Conservation (phyloP, 805 yeast genomes). For the Candida tibetensis region DNA sequence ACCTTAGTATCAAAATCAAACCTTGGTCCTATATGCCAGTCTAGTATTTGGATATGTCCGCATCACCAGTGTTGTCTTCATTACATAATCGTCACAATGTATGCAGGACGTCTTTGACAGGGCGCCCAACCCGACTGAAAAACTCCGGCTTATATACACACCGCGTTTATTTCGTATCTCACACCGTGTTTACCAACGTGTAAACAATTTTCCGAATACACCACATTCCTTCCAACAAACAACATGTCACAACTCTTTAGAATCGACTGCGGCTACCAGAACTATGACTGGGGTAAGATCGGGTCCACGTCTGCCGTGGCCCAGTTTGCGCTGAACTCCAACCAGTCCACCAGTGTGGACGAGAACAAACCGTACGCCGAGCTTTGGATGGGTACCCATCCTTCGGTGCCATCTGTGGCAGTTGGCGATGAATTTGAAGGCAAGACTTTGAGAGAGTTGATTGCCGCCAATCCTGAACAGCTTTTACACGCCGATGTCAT, state of each 20-base stretch:
- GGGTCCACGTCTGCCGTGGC: constrained; percentile 90
- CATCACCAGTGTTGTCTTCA: too few species aligned
- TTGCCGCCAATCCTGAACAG: constrained; percentile 55
- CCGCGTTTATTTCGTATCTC: not conserved
- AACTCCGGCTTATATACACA: not conserved
- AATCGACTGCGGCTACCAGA: constrained; percentile 62
- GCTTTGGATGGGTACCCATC: constrained; percentile 99
- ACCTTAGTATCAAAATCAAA: too few species aligned
- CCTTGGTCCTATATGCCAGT: too few species aligned
- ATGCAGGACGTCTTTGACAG: too few species aligned
- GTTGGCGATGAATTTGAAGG: constrained; percentile 41
- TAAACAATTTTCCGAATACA: too few species aligned
- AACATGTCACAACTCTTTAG: constrained; percentile 33
- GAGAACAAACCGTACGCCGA: constrained; percentile 90
- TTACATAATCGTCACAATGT: too few species aligned
- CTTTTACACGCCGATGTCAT: constrained; percentile 60
- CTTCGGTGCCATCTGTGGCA: constrained; percentile 76
- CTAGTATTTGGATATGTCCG: too few species aligned
- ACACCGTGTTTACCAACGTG: too few species aligned
- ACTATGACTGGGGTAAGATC: constrained; percentile 50
- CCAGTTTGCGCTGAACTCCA: constrained; percentile 70
- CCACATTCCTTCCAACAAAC: not conserved
- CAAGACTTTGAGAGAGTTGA: constrained; percentile 62
- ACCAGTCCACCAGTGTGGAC: constrained; percentile 58
- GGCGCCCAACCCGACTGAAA: too few species aligned